Evolutionary conservation across 176 grass and related monocot genomes (phyloP), one percentile per base, ranked within the genome.

Genomic region (Triticum monococcum): DNA sequence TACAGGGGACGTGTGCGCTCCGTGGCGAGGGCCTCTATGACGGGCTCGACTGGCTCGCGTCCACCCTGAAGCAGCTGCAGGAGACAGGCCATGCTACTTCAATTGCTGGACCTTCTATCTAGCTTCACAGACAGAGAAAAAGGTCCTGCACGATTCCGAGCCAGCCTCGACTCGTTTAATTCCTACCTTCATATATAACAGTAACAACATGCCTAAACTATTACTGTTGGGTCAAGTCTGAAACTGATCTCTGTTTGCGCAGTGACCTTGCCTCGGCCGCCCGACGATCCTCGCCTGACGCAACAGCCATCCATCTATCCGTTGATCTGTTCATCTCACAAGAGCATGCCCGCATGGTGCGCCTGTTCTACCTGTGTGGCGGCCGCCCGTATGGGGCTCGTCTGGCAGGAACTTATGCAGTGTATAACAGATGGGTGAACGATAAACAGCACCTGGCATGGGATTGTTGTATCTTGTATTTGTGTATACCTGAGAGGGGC

Each of bases 21-120:
- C 88, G 74, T 8, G 94, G 94, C 33, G 97, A 96, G 84, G 94
- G 97, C 30, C 86, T 99, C n/a, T 96, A 99, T 1, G 94, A 99
- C 3, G 97, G 97, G 2, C 88, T 99, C n/a, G 97, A 95, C 38
- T 99, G 94, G 97, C 88, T 99, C 5, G 90, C 90, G 18, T 91
- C 89, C 68, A 95, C 91, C 35, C 72, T 98, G 65, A 98, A 95
- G 84, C 87, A 89, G 70, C 80, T 98, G 75, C 93, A 93, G 77
- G 85, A 87, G 4, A 80, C 89, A 0, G 91, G 93, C 5, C 91
- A 84, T 36, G 88, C 88, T 18, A 97, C 95, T 77, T 92, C 92
- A 35, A 86, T 97, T 24, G 91, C 88, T 4, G 92, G 95, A 30
- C 90, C 90, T 64, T 91, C 90, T 78, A 88, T 91, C 70, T 91